Evolutionary conservation across 257 asterid genomes (phyloP).

Genomic region (Nicotiana undulata): DNA sequence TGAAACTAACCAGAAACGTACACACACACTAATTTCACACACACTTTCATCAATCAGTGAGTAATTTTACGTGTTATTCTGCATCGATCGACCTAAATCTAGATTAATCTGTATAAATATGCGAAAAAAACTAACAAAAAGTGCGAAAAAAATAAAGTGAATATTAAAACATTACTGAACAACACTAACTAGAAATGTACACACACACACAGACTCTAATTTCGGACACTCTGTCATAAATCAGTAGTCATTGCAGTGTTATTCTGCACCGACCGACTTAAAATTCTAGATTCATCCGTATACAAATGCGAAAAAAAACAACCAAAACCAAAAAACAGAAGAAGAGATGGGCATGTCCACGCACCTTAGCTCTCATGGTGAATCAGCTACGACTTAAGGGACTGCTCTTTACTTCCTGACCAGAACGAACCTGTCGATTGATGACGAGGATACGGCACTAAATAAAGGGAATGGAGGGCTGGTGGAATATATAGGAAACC

Average conservation of each 20-base stretch:
- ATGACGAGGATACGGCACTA: not conserved
- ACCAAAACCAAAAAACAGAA: no score
- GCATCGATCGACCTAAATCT: no score
- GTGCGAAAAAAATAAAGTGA: not conserved
- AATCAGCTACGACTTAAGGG: not conserved
- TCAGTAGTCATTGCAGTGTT: no score
- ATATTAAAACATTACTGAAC: not conserved
- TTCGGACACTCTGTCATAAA: no score
- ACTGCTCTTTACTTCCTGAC: not conserved
- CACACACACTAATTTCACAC: not conserved
- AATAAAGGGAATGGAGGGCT: not conserved
- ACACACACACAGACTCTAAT: not conserved
- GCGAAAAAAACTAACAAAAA: no score
- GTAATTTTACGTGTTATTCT: no score
- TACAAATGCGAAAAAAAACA: no score
- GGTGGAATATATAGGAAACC: slow-evolving; percentile 6
- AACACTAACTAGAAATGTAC: not conserved
- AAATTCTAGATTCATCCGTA: no score
- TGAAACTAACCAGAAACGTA: not conserved
- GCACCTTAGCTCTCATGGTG: slow-evolving; percentile 19
- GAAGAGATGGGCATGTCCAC: not conserved
- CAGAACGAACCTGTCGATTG: not conserved
- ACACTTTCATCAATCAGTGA: no score
- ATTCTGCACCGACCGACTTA: no score
- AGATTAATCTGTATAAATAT: no score